Percentiles rank a stretch among this genome's conserved stretches.
phyloP scores from a whole-genome alignment of 78 protist genomes.

The Cavenderia fasciculata region DNA sequence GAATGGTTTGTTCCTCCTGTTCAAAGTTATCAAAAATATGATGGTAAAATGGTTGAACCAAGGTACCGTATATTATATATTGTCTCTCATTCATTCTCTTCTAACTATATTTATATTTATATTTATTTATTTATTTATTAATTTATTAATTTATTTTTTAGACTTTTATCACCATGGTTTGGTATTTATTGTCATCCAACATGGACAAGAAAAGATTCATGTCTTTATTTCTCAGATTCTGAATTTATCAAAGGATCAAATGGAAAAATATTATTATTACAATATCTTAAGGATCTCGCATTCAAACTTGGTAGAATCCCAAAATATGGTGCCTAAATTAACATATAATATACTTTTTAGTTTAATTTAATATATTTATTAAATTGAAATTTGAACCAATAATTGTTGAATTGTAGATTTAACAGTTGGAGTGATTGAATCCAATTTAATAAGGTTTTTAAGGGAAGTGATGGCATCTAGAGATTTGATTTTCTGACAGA shows the following conservation, averaged over 20 bases:
- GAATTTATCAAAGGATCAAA: conserved; percentile 53
- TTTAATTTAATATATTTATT: too few relatives aligned
- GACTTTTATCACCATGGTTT: conserved; percentile 48
- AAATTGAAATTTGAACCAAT: conserved; percentile 36
- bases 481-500: conserved; percentile 5
- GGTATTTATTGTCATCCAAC: conserved; percentile 29
- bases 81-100: neutral
- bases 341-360: too few relatives aligned
- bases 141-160: neutral
- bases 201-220: conserved; percentile 51
- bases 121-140: neutral
- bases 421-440: neutral
- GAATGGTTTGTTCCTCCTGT: conserved; percentile 6
- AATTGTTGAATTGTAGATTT: conserved; percentile 26
- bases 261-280: conserved; percentile 62
- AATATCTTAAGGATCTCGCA: conserved; percentile 55
- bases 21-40: conserved; percentile 5
- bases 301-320: conserved; percentile 54
- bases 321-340: conserved; percentile 68
- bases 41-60: conserved; percentile 10
- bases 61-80: conserved; percentile 21
- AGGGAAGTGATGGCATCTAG: neutral
- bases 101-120: neutral
- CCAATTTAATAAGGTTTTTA: conserved; percentile 8
- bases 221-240: neutral